Conservation (phyloP, 129 eudicot genomes). For the Flaveria ramosissima region DNA sequence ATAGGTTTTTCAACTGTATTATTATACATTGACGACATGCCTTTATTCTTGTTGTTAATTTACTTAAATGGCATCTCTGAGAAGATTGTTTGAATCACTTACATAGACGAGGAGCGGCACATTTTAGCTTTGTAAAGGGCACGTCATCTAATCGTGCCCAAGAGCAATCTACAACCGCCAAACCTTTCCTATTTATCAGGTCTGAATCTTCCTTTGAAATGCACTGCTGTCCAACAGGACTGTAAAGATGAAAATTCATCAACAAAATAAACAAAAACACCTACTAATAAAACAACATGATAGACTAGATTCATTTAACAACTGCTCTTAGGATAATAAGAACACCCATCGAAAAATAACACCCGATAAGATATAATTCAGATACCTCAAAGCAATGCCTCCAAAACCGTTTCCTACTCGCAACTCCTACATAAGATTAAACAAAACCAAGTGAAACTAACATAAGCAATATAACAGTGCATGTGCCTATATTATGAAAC, state of each 20-base stretch:
- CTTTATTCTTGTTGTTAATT: not conserved
- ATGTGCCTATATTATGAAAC: too few species aligned
- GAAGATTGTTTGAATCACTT: constrained; percentile 34
- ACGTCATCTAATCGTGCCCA: constrained; percentile 98
- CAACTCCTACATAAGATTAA: constrained; percentile 63
- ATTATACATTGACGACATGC: not conserved
- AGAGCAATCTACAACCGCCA: constrained; percentile 98
- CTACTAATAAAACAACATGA: not conserved
- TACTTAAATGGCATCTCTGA: not conserved
- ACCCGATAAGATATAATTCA: not conserved
- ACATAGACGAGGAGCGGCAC: constrained; percentile 95
- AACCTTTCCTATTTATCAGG: constrained; percentile 71
- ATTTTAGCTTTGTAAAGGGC: constrained; percentile 90
- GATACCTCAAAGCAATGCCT: constrained; percentile 81
- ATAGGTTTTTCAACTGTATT: constrained; percentile 1
- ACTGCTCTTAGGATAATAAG: not conserved
- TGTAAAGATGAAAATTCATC: constrained; percentile 30
- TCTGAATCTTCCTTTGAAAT: constrained; percentile 85
- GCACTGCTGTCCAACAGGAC: constrained; percentile 93
- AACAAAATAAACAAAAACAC: constrained; percentile 1
- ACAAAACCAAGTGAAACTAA: constrained; percentile 18
- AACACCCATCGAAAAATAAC: not conserved
- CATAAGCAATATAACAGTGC: not conserved
- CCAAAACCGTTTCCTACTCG: constrained; percentile 93
- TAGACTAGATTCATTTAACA: not conserved